phyloP scores from a whole-genome alignment of 2,329 filamentous ascomycete species.

The Trichophyton benhamiae region DNA sequence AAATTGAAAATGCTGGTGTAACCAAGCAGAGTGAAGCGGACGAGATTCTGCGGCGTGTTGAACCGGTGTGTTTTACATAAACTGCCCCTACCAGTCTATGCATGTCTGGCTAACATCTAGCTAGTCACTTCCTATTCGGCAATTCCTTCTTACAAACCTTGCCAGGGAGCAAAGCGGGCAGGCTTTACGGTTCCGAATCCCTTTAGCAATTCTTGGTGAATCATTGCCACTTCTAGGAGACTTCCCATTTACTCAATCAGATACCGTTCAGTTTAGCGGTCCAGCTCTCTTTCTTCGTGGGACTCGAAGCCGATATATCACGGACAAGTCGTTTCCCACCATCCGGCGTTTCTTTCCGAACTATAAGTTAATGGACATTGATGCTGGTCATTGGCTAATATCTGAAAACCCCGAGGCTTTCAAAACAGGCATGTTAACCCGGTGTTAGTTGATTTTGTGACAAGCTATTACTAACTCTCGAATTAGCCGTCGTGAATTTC shows the following conservation, averaged over 20 bases:
- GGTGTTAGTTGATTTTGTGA: background rate
- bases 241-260: slow-evolving; percentile 71
- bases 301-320: slow-evolving; percentile 21
- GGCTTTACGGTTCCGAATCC: slow-evolving; percentile 63
- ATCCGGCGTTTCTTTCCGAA: slow-evolving; percentile 56
- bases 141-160: slow-evolving; percentile 85
- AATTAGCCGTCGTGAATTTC: slow-evolving; percentile 9
- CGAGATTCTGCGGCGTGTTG: slow-evolving; percentile 61
- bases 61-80: slow-evolving; percentile 40
- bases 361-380: slow-evolving; percentile 61
- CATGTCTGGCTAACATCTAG: background rate
- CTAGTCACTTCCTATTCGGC: slow-evolving; percentile 60
- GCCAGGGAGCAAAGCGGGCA: slow-evolving; percentile 42
- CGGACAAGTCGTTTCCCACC: slow-evolving; percentile 19
- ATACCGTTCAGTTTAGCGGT: slow-evolving; percentile 55
- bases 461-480: background rate
- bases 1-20: slow-evolving; percentile 57
- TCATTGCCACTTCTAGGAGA: slow-evolving; percentile 67
- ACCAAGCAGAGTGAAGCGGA: slow-evolving; percentile 67
- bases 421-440: slow-evolving; percentile 48
- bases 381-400: slow-evolving; percentile 77
- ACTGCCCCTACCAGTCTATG: background rate
- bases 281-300: slow-evolving; percentile 57
- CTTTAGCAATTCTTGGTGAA: slow-evolving; percentile 56
- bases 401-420: slow-evolving; percentile 78